Base-by-base conservation (phyloP, 2,329 filamentous ascomycete genomes). In the Plenodomus tracheiphilus region DNA sequence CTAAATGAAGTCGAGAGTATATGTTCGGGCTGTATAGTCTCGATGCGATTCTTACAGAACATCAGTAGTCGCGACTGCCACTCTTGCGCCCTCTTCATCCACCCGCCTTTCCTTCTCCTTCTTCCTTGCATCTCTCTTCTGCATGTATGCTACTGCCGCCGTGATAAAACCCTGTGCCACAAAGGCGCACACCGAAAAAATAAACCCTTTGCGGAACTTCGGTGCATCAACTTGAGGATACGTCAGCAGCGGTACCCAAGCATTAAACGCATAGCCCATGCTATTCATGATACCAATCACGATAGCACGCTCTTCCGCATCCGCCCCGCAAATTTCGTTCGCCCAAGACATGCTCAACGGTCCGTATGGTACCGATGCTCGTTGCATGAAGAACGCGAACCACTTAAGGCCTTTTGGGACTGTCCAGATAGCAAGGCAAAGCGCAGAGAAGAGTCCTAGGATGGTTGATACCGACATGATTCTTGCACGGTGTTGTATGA, bases 201-300 rank as follows among this genome's bases (percentile, higher is more conserved):
- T 51, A 25, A 58, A 61, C 0, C 58, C 58, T 34, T 56, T 61
- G 13, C 47, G 25, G 18, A 61, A 61, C 17, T 35, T 54, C 11
- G 58, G 58, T 18, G 58, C 38, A 16, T 61, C 58, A 1, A 49
- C 49, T n/a, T 52, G 48, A n/a, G 58, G 58, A 20, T 58, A 61
- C 8, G 58, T 58, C 30, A 61, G 39, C 10, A 73, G 49, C 0
- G 68, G 68, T 5, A 79, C 65, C 72, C 75, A 79, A 0, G 75
- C 72, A 49, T 75, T 71, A 39, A 78, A 75, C 0, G 72, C 74
- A 49, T 78, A 79, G 0, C 72, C 74, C 2, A 69, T 62, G 0
- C 74, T 74, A 55, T 79, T 77, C 53, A 79, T 76, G 17, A 78
- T 65, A 0, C 75, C 76, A 10, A 79, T 72, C 7, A 79, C 73